phyloP scores from a whole-genome alignment of 345 rosid species.

The Adansonia digitata region DNA sequence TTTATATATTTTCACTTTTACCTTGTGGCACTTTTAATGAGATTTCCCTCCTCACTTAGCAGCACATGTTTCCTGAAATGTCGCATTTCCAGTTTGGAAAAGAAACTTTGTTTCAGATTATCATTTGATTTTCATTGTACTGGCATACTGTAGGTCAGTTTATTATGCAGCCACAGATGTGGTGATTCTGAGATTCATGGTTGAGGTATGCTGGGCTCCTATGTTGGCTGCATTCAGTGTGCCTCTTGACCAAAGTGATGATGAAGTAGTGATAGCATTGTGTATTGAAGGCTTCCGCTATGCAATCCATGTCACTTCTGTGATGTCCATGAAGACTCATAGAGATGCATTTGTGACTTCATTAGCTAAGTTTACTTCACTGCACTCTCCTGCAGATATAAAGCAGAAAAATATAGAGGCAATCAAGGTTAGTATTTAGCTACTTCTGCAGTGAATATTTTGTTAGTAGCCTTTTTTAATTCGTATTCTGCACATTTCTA shows the following conservation, averaged over 20 bases:
- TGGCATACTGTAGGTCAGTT: slow-evolving; percentile 77
- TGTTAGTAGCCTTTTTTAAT: not conserved
- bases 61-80: not conserved
- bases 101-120: not conserved
- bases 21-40: not conserved
- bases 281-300: slow-evolving; percentile 91
- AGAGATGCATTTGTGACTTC: slow-evolving; percentile 99
- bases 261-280: slow-evolving; percentile 69
- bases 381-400: slow-evolving; percentile 98
- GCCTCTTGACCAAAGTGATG: slow-evolving; percentile 97
- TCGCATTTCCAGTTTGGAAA: not conserved
- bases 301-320: slow-evolving; percentile 95
- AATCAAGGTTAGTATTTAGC: slow-evolving; percentile 60
- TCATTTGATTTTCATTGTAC: slow-evolving; percentile 23
- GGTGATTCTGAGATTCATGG: slow-evolving; percentile 94
- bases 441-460: not conserved
- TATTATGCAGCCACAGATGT: slow-evolving; percentile 99
- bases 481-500: not conserved
- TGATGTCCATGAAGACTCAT: slow-evolving; percentile 98
- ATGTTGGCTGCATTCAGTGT: slow-evolving; percentile 99
- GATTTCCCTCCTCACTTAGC: not conserved
- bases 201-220: slow-evolving; percentile 99
- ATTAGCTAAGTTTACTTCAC: slow-evolving; percentile 93
- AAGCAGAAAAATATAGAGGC: slow-evolving; percentile 90
- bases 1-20: not conserved